These are phyloP conservation scores for Cladophialophora exuberans DNA, from an alignment of 2,329 filamentous ascomycete genomes.

Conservation along the genomic window DNA sequence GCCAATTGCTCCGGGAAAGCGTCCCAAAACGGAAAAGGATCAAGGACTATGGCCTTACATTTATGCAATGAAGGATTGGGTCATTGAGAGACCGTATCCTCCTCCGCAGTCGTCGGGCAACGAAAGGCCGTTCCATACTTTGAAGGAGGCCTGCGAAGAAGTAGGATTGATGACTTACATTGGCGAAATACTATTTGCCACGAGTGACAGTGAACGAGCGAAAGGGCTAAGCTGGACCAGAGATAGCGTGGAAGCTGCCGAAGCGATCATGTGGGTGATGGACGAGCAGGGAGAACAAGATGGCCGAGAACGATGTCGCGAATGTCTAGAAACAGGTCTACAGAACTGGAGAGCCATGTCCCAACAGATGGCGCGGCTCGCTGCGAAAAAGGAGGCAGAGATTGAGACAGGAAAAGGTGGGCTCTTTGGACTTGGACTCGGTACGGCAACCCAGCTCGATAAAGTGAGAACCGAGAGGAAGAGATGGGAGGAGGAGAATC, in stretches of 20 bases:
- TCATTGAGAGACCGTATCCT: slow-evolving; percentile 67
- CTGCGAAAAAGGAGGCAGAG: slow-evolving; percentile 51
- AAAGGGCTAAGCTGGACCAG: slow-evolving; percentile 87
- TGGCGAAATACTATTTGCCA: slow-evolving; percentile 86
- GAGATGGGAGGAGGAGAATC: slow-evolving; percentile 33
- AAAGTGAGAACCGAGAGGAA: slow-evolving; percentile 25
- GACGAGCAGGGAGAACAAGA: slow-evolving; percentile 41
- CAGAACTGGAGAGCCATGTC: slow-evolving; percentile 86
- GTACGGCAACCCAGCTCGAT: slow-evolving; percentile 25
- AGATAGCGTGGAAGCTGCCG: slow-evolving; percentile 80
- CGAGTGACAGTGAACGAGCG: slow-evolving; percentile 58
- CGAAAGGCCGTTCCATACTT: slow-evolving; percentile 64
- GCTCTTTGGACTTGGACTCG: slow-evolving; percentile 42
- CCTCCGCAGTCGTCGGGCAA: slow-evolving; percentile 71
- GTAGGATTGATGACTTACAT: slow-evolving; percentile 87
- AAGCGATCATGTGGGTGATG: slow-evolving; percentile 62
- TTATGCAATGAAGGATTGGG: slow-evolving; percentile 42
- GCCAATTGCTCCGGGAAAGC: slow-evolving; percentile 23
- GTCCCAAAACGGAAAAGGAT: slow-evolving; percentile 32
- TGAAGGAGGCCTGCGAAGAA: slow-evolving; percentile 76
- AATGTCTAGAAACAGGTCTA: slow-evolving; percentile 77
- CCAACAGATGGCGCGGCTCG: slow-evolving; percentile 59
- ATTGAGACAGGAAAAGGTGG: slow-evolving; percentile 32
- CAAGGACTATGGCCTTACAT: slow-evolving; percentile 23
- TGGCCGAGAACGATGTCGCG: slow-evolving; percentile 66